These are phyloP conservation scores for Linnemannia zychae DNA, from an alignment of 192 early-diverging fungal species.

Conservation along the genomic window DNA sequence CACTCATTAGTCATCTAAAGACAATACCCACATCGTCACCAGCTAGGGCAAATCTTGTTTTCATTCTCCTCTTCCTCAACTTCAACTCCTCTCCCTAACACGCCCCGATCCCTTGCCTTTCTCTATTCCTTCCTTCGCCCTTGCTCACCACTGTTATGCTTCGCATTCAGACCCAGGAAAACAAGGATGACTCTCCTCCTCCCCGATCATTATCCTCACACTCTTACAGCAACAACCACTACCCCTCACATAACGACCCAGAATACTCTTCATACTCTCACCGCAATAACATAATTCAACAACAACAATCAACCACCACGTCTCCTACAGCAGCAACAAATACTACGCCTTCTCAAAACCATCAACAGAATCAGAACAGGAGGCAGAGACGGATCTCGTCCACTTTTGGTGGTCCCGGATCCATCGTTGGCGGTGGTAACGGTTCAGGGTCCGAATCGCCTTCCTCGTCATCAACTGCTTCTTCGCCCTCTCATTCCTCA, in stretches of 20 bases:
- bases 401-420: slow-evolving; percentile 50
- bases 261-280: neutral
- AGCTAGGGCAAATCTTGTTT: neutral
- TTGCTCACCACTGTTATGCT: neutral
- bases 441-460: slow-evolving; percentile 19
- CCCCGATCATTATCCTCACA: neutral
- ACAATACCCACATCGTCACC: neutral
- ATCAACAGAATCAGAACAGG: neutral
- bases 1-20: neutral
- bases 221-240: neutral
- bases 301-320: neutral
- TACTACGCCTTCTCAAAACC: neutral
- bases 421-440: slow-evolving; percentile 13
- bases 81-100: neutral
- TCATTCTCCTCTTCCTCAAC: slow-evolving; percentile 4
- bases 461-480: slow-evolving; percentile 9
- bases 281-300: neutral
- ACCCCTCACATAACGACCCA: neutral
- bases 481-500: slow-evolving; percentile 2
- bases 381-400: slow-evolving; percentile 28
- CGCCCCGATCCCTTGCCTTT: neutral
- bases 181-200: neutral
- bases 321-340: neutral
- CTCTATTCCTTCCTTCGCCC: neutral
- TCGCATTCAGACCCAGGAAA: slow-evolving; percentile 7